Conservation (phyloP, 1,284 basidiomycete species). For the Megacollybia platyphylla region DNA sequence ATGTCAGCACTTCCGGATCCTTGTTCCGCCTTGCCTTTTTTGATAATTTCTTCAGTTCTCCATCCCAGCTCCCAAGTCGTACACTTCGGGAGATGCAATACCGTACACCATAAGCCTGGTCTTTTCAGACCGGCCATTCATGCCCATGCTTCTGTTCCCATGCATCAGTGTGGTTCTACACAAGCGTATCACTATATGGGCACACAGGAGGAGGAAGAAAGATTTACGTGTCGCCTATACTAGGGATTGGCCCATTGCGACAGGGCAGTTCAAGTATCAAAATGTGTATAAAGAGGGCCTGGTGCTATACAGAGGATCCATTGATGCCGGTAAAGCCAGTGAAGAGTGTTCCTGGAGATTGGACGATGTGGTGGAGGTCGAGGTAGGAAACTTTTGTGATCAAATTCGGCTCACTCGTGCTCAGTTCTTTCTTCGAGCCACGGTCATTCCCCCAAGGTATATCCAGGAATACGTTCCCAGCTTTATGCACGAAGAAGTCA, state of each 20-base stretch:
- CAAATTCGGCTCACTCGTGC: neutral
- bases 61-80: slow-evolving; percentile 20
- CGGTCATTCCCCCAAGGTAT: slow-evolving; percentile 18
- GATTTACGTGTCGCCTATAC: no score
- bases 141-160: slow-evolving; percentile 20
- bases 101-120: slow-evolving; percentile 23
- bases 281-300: slow-evolving; percentile 16
- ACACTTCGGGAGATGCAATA: slow-evolving; percentile 26
- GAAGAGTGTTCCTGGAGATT: slow-evolving; percentile 15
- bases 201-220: neutral
- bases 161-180: slow-evolving; percentile 23
- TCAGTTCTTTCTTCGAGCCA: slow-evolving; percentile 26
- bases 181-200: slow-evolving; percentile 17
- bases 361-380: slow-evolving; percentile 11
- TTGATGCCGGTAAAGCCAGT: slow-evolving; percentile 14
- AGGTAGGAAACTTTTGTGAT: slow-evolving; percentile 8
- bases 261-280: slow-evolving; percentile 11
- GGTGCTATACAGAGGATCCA: slow-evolving; percentile 13
- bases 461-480: slow-evolving; percentile 21
- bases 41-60: slow-evolving; percentile 17
- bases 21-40: neutral
- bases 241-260: slow-evolving; percentile 10
- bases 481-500: slow-evolving; percentile 23
- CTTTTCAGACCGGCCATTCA: slow-evolving; percentile 20
- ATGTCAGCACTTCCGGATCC: slow-evolving; percentile 6